These are phyloP conservation scores for Astrothelium macrocarpum DNA, from an alignment of 495 filamentous ascomycete genomes.

Conservation along the genomic window DNA sequence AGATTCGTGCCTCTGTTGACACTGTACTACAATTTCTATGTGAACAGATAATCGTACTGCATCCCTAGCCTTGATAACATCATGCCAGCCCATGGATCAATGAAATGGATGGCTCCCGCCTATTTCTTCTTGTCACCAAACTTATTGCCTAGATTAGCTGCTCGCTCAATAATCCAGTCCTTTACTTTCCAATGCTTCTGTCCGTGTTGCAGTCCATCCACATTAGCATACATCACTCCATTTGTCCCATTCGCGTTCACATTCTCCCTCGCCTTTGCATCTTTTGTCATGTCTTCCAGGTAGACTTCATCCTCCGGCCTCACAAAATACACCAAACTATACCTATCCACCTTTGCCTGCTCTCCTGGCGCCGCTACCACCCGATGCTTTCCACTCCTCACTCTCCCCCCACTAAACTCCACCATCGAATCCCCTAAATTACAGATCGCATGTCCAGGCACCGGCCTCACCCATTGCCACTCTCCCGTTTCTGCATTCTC, in stretches of 20 bases:
- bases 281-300: background rate
- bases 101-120: background rate
- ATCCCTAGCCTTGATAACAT: background rate
- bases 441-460: constrained; percentile 30
- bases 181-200: background rate
- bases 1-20: background rate
- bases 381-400: constrained; percentile 32
- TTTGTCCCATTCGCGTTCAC: background rate
- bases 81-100: background rate
- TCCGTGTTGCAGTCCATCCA: background rate
- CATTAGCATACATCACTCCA: background rate
- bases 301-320: constrained; percentile 19
- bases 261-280: background rate
- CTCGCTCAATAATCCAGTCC: background rate
- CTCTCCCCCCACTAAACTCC: constrained; percentile 32
- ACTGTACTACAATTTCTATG: too few species aligned
- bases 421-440: constrained; percentile 37
- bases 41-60: too few species aligned
- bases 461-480: constrained; percentile 34
- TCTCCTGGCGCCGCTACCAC: constrained; percentile 32
- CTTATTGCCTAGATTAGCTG: background rate
- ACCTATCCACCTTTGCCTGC: constrained; percentile 24
- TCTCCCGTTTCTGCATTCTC: constrained; percentile 18
- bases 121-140: background rate
- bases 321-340: constrained; percentile 32